Base-by-base conservation (phyloP, 2,329 filamentous ascomycete genomes). In the Esteya vermicola region DNA sequence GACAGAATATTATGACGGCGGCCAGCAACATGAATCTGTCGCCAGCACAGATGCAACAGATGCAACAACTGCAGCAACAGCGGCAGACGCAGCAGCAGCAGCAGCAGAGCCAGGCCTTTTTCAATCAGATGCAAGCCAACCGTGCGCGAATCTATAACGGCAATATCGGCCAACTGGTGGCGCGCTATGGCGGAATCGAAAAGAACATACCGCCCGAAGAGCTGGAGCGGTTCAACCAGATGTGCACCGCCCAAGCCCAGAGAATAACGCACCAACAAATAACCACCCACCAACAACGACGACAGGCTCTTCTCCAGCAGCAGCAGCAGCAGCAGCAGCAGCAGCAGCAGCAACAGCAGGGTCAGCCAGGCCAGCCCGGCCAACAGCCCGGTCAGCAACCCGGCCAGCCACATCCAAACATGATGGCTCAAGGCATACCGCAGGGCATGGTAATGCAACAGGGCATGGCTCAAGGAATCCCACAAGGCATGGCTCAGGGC, bases 201-300 rank as follows among this genome's bases (percentile, higher is more conserved):
- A 60, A 64, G 19, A 60, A 62, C 23, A 63, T 74, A 4, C 70
- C 71, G 0, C 55, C 49, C 0, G 68, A 73, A 0, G 39, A 58
- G 2, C 42, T 65, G 22, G 60, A 67, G 0, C 60, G 58, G 25
- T 62, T 72, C 22, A 70, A 67, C 51, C 50, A 55, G 16, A 47
- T 49, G 2, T 71, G 68, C 22, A 33, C 57, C 4, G 12, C 14
- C 10, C 46, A 47, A 23, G 46, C 46, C 1, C 43, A 45, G n/a
- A 31, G 31, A 13, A 4, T 33, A 0, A 41, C 46, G 14, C 35
- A 42, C 18, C 30, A 43, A 36, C 43, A 39, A 27, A 16, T 39
- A 40, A 50, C 10, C 2, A 34, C 40, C 13, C 35, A 44, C 10
- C 44, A 48, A 19, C 39, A 53, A n/a, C 43, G 45, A 28, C 37